These are phyloP conservation scores for Hippophae gyantsensis DNA, from an alignment of 306 rosid species.

Conservation along the genomic window DNA sequence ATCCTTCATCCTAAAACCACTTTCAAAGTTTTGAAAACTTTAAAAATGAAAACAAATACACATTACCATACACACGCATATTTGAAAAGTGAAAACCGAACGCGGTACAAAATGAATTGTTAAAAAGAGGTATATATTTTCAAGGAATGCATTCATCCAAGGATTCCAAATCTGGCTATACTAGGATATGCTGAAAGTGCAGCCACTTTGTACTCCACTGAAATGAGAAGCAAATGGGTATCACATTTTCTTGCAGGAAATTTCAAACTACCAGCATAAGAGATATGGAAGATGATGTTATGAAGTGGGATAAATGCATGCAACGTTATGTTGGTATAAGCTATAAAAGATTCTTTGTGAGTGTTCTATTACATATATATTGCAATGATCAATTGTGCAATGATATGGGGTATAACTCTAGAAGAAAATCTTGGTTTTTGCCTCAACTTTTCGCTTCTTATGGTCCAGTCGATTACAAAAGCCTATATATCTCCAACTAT, in stretches of 20 bases:
- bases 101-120: no score
- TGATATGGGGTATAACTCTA: slow-evolving; percentile 13
- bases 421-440: slow-evolving; percentile 9
- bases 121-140: background rate
- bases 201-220: slow-evolving; percentile 4
- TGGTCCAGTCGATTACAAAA: slow-evolving; percentile 12
- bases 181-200: slow-evolving; percentile 14
- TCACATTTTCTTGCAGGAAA: slow-evolving; percentile 14
- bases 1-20: no score
- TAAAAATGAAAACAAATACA: no score
- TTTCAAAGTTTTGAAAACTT: no score
- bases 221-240: slow-evolving; percentile 16
- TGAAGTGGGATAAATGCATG: slow-evolving; percentile 12
- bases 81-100: no score
- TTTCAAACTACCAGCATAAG: slow-evolving; percentile 9
- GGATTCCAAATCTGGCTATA: slow-evolving; percentile 18
- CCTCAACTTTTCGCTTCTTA: slow-evolving; percentile 6
- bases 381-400: slow-evolving; percentile 15
- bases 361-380: slow-evolving; percentile 10
- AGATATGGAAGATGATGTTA: slow-evolving; percentile 13
- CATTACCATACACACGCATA: no score
- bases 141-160: slow-evolving; percentile 20
- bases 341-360: slow-evolving; percentile 10
- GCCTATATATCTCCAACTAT: background rate
- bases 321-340: background rate